Conservation (phyloP, 352 stramenopile genomes). For the Phytophthora sojae region DNA sequence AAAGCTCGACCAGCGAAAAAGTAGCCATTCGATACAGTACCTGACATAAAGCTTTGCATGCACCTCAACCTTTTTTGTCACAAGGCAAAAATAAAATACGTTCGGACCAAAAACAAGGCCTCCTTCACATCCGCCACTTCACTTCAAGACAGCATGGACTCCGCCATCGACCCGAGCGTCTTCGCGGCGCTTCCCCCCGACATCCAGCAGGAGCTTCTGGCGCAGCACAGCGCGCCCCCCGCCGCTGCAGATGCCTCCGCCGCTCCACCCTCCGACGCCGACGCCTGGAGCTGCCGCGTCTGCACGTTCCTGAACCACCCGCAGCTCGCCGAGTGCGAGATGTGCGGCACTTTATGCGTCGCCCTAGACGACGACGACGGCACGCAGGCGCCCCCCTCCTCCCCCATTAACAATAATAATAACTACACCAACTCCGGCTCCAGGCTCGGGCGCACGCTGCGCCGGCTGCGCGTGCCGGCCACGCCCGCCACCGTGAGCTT, state of each 20-base stretch:
- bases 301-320: slow-evolving; percentile 88
- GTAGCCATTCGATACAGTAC: slow-evolving; percentile 2
- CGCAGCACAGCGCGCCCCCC: background rate
- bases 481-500: slow-evolving; percentile 56
- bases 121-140: background rate
- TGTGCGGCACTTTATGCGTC: slow-evolving; percentile 64
- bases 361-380: slow-evolving; percentile 14
- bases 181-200: slow-evolving; percentile 62
- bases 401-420: background rate
- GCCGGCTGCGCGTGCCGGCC: slow-evolving; percentile 51
- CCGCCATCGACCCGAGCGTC: slow-evolving; percentile 53
- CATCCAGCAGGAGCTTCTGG: slow-evolving; percentile 63
- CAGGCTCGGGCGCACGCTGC: slow-evolving; percentile 51
- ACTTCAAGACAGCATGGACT: slow-evolving; percentile 23
- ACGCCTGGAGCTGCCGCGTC: slow-evolving; percentile 68
- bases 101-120: too few species aligned
- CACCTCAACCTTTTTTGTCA: too few species aligned
- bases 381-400: background rate
- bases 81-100: too few species aligned
- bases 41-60: too few species aligned
- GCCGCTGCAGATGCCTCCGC: background rate
- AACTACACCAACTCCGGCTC: slow-evolving; percentile 8
- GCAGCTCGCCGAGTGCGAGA: slow-evolving; percentile 70
- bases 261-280: background rate
- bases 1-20: slow-evolving; percentile 22